Percentiles rank a stretch among this genome's conserved stretches.
These are phyloP conservation scores for Suillus spraguei DNA, from an alignment of 768 basidiomycete species.

Conservation along the genomic window DNA sequence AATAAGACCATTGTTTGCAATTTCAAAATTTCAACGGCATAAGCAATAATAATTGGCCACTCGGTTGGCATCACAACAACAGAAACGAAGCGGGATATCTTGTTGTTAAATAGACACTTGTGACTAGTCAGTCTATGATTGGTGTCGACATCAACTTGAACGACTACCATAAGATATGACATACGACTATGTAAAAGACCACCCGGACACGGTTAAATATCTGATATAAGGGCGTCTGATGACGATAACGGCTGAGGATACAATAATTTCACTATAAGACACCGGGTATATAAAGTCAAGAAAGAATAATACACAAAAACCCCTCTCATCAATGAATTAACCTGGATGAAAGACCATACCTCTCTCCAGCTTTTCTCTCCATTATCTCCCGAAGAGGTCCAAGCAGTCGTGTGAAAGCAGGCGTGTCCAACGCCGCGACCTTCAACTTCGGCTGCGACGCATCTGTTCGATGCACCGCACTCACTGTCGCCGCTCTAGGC, in stretches of 20 bases:
- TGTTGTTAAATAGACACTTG: too few relatives aligned
- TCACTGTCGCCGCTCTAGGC: conserved; percentile 96
- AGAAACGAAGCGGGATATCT: too few relatives aligned
- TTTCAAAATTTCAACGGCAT: background rate
- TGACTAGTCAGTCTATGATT: too few relatives aligned
- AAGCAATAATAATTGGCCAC: background rate
- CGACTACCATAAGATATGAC: too few relatives aligned
- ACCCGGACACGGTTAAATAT: background rate
- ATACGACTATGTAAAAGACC: background rate
- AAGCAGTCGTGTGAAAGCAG: conserved; percentile 91
- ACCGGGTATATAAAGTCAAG: conserved; percentile 6
- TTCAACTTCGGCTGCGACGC: conserved; percentile 68
- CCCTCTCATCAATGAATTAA: conserved; percentile 30
- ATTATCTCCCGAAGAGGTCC: conserved; percentile 92
- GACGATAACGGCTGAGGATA: background rate
- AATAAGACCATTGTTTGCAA: background rate
- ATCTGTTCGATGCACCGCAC: conserved; percentile 58
- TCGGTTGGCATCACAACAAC: conserved; percentile 37
- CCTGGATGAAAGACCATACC: conserved; percentile 48
- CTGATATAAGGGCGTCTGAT: background rate
- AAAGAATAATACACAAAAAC: conserved; percentile 3
- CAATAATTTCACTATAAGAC: conserved; percentile 8
- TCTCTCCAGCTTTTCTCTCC: conserved; percentile 86
- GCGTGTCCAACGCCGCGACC: conserved; percentile 90
- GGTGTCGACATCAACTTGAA: too few relatives aligned